These are phyloP conservation scores for Talaromyces nanjingensis DNA, from an alignment of 495 filamentous ascomycete genomes.

Conservation along the genomic window DNA sequence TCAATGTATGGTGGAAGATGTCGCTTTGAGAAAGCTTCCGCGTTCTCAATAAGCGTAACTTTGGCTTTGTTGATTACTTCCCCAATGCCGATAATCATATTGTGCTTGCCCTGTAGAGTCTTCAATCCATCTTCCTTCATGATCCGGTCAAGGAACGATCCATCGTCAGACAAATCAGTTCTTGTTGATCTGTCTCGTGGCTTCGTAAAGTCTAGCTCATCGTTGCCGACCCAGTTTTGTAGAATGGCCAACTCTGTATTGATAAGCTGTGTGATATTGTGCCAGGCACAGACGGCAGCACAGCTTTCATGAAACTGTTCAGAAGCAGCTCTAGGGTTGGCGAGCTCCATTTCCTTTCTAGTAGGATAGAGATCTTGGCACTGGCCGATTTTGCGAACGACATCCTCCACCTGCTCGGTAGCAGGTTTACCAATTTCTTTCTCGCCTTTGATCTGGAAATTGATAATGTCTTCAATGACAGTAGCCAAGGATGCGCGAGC, in stretches of 20 bases:
- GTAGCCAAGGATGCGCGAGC: slow-evolving; percentile 59
- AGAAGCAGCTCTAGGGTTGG: slow-evolving; percentile 67
- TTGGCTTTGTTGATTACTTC: slow-evolving; percentile 90
- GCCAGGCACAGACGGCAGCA: slow-evolving; percentile 86
- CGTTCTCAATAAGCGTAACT: slow-evolving; percentile 79
- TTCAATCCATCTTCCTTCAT: slow-evolving; percentile 94
- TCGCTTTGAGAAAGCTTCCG: slow-evolving; percentile 75
- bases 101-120: slow-evolving; percentile 73
- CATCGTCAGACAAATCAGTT: slow-evolving; percentile 72
- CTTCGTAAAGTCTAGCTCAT: slow-evolving; percentile 84
- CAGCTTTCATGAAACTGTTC: slow-evolving; percentile 69
- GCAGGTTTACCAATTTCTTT: slow-evolving; percentile 85
- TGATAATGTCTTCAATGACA: slow-evolving; percentile 76
- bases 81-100: slow-evolving; percentile 77
- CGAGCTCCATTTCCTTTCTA: slow-evolving; percentile 58
- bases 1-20: slow-evolving; percentile 97
- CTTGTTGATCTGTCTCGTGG: slow-evolving; percentile 34
- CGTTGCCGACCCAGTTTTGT: slow-evolving; percentile 94
- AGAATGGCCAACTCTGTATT: slow-evolving; percentile 87
- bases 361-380: slow-evolving; percentile 82
- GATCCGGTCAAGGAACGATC: slow-evolving; percentile 94
- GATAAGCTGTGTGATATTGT: slow-evolving; percentile 96
- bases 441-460: slow-evolving; percentile 89
- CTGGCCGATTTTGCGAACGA: slow-evolving; percentile 81
- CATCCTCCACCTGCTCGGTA: slow-evolving; percentile 77